These are phyloP conservation scores for Hirsutella rhossiliensis DNA, from an alignment of 2,329 filamentous ascomycete species.

Conservation along the genomic window DNA sequence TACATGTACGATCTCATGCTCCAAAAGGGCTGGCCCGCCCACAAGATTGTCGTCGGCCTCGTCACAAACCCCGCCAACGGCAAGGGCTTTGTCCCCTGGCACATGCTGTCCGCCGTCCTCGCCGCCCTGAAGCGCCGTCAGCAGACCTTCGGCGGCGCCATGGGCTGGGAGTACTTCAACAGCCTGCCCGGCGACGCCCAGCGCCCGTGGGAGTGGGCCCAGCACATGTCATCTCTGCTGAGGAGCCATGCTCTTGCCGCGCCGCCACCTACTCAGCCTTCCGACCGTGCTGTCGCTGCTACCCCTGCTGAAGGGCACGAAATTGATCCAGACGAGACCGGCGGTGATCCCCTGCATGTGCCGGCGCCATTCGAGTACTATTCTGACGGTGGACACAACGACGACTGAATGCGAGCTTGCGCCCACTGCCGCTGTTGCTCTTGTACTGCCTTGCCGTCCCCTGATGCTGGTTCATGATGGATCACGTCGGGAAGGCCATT, in stretches of 20 bases:
- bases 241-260: constrained; percentile 15
- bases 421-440: no score
- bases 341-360: constrained; percentile 4
- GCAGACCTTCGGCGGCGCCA: constrained; percentile 69
- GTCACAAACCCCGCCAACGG: constrained; percentile 72
- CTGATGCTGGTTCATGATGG: no score
- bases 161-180: constrained; percentile 96
- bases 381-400: constrained; percentile 6
- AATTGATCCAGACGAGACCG: constrained; percentile 11
- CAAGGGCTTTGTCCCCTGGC: constrained; percentile 33
- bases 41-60: constrained; percentile 67
- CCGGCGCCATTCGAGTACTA: constrained; percentile 12
- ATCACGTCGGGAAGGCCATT: no score
- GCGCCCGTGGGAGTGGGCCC: constrained; percentile 69
- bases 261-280: not conserved
- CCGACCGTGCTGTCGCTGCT: not conserved
- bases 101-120: constrained; percentile 33
- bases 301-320: constrained; percentile 5
- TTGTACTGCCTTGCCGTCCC: no score
- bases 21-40: constrained; percentile 55
- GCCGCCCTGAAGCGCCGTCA: constrained; percentile 34
- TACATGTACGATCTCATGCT: constrained; percentile 38
- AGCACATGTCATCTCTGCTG: constrained; percentile 43
- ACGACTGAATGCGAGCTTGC: not conserved
- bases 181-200: constrained; percentile 50